These are phyloP conservation scores for Onygenales sp. DNA, from an alignment of 2,329 filamentous ascomycete genomes.

Conservation along the genomic window DNA sequence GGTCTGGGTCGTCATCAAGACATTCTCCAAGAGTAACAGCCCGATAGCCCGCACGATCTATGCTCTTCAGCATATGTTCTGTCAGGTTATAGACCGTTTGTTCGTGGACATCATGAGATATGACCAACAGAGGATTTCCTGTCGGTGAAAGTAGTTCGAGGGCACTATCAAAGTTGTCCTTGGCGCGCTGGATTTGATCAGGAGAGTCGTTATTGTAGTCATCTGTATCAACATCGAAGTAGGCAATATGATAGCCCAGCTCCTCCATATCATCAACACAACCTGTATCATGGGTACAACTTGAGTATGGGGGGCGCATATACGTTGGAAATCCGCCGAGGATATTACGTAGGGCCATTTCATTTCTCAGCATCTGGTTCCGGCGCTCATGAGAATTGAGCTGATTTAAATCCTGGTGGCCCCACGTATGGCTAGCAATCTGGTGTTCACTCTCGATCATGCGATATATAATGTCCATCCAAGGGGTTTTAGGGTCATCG, in stretches of 20 bases:
- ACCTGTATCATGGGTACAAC: conserved; percentile 25
- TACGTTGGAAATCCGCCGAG: conserved; percentile 43
- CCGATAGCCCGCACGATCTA: conserved; percentile 22
- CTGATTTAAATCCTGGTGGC: conserved; percentile 37
- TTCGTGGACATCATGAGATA: conserved; percentile 34
- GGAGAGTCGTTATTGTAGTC: conserved; percentile 36
- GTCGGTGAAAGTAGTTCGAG: conserved; percentile 17
- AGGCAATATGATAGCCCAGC: conserved; percentile 42
- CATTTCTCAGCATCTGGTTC: conserved; percentile 37
- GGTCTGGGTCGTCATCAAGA: conserved; percentile 26
- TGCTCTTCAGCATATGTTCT: conserved; percentile 27
- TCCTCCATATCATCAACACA: conserved; percentile 34
- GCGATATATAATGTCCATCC: conserved; percentile 30
- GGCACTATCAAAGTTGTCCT: conserved; percentile 30
- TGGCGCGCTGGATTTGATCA: conserved; percentile 27
- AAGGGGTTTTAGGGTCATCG: conserved; percentile 30
- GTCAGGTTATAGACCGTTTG: conserved; percentile 36
- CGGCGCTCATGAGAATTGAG: conserved; percentile 28
- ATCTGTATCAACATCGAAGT: conserved; percentile 38
- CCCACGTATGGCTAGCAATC: conserved; percentile 44
- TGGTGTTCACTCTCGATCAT: conserved; percentile 40
- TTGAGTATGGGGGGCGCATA: conserved; percentile 44
- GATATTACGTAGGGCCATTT: conserved; percentile 39
- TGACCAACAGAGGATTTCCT: conserved; percentile 30
- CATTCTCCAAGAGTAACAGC: conserved; percentile 37